Percentiles rank a stretch among this genome's conserved stretches.
These are phyloP conservation scores for Trifolium subterraneum DNA, from an alignment of 306 rosid species.

Conservation along the genomic window DNA sequence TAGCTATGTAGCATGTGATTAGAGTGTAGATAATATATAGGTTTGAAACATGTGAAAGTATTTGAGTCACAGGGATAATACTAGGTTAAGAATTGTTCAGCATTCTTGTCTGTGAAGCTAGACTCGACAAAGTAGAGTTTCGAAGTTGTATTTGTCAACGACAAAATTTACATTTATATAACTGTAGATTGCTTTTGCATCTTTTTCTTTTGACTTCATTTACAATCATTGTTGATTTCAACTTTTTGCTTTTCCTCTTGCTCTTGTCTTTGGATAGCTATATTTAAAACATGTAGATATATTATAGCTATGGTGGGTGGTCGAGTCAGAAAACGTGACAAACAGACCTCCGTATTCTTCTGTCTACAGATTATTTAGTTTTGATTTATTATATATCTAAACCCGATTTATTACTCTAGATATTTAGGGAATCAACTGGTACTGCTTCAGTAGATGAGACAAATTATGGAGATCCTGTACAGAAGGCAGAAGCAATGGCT, in stretches of 20 bases:
- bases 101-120: neutral
- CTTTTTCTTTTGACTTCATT: conserved; percentile 20
- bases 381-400: neutral
- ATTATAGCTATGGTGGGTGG: neutral
- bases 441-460: conserved; percentile 77
- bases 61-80: neutral
- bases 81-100: neutral
- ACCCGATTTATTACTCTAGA: conserved; percentile 47
- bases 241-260: conserved; percentile 9
- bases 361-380: neutral
- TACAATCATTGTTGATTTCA: neutral
- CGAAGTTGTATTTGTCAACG: neutral
- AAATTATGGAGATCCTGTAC: conserved; percentile 83
- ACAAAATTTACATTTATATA: conserved; percentile 1
- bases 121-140: neutral
- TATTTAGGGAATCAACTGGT: conserved; percentile 80
- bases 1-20: neutral
- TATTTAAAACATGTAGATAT: neutral
- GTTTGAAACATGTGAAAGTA: neutral
- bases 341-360: neutral
- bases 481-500: conserved; percentile 96
- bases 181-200: neutral
- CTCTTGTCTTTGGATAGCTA: conserved; percentile 9
- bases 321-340: conserved; percentile 17
- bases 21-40: too few species aligned